Evolutionary conservation across 1,139 yeast genomes (phyloP), one percentile per base, ranked within the genome.

Genomic region (Tardiomyces blankii): DNA sequence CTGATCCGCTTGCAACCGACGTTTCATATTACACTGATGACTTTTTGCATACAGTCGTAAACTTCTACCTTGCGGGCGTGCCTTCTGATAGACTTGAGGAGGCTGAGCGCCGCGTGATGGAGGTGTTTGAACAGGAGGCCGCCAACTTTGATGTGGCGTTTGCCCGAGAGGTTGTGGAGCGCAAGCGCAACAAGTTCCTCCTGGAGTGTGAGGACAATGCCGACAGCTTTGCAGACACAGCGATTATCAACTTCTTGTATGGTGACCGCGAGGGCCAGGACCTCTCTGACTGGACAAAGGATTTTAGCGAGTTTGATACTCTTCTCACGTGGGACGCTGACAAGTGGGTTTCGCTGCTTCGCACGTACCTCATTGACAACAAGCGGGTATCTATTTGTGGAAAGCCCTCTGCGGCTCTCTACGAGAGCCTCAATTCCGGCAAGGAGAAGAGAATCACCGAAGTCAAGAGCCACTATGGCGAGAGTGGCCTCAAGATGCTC

Each of bases 201-300:
- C 74, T 79, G 42, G 71, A 72, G 27, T 74, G 83, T 40, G 97
- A 91, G 61, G 78, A 76, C 50, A 74, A 77, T 35, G 74, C 91
- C 3, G 72, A 74, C 27, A 68, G 72, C 3, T 69, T 89, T 49
- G 74, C 87, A 1, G 76, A 77, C 44, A 70, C 79, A 48, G 87
- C 91, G 7, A 83, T 88, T 43, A 71, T 74, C 38, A 94, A 86
- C 57, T 89, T 87, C 60, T 62, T 88, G 13, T 93, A 91, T 57
- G 96, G 96, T 43, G 68, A 76, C 28, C 61, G 62, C 2, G 76
- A 77, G 47, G 87, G 85, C 1, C 63, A 75, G 14, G 80, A 79
- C 47, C 66, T 91, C 50, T 63, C 67, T 2, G 63, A 66, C 19
- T 77, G 83, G 73, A 57, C 78, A 30, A 72, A 74, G 48, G 72